phyloP scores from a whole-genome alignment of 1,284 basidiomycete genomes.

The Trichosporon ovoides region DNA sequence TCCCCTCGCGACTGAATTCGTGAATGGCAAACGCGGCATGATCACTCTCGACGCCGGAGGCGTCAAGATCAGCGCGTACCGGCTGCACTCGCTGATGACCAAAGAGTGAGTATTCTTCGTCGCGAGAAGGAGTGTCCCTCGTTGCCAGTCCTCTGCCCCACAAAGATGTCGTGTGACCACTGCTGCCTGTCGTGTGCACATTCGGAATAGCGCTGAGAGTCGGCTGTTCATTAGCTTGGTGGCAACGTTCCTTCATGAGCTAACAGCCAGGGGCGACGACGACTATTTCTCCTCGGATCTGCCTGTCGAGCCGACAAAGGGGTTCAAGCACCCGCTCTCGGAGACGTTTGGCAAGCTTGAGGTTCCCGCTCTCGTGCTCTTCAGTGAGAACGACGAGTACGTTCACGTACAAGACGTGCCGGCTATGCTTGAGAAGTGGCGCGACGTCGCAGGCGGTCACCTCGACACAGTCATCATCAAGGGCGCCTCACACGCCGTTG shows the following conservation, averaged over 20 bases:
- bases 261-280: constrained; percentile 25
- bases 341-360: constrained; percentile 40
- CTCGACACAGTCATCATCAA: constrained; percentile 28
- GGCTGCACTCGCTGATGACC: constrained; percentile 35
- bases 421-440: constrained; percentile 29
- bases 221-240: too few species aligned
- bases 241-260: too few species aligned
- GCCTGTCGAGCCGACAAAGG: constrained; percentile 23
- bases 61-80: constrained; percentile 35
- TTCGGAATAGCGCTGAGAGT: too few species aligned
- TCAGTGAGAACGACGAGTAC: constrained; percentile 41
- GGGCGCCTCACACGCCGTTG: constrained; percentile 41
- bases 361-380: constrained; percentile 38
- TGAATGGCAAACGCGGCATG: constrained; percentile 29
- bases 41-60: constrained; percentile 28
- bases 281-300: constrained; percentile 48
- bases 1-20: constrained; percentile 26
- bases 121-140: too few species aligned
- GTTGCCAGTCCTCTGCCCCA: too few species aligned
- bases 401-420: constrained; percentile 10
- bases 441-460: constrained; percentile 21
- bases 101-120: neutral
- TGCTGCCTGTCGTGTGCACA: too few species aligned
- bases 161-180: too few species aligned
- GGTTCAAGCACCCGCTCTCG: constrained; percentile 1